Evolutionary conservation across 148 eudicot genomes (phyloP).

Genomic region (Salicornia ramosissima): DNA sequence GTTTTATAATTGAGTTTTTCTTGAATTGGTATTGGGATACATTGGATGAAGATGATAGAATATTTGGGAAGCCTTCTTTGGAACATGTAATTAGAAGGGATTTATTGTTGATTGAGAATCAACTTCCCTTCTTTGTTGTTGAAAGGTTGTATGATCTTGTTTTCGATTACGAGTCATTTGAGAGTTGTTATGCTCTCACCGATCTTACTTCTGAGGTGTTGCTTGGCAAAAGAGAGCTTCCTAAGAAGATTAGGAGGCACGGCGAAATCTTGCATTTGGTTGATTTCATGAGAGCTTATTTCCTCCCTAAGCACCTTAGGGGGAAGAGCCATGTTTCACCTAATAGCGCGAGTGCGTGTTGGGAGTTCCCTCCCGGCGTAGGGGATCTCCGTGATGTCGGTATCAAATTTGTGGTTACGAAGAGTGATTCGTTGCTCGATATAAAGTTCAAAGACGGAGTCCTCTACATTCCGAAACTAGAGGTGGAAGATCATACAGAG

Average conservation of each 20-base stretch:
- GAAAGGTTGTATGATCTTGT: slow-evolving; percentile 24
- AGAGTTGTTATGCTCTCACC: slow-evolving; percentile 7
- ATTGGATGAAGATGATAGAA: slow-evolving; percentile 25
- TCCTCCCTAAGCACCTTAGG: slow-evolving; percentile 20
- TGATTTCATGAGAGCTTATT: slow-evolving; percentile 27
- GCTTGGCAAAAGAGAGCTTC: slow-evolving; percentile 16
- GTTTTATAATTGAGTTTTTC: slow-evolving; percentile 35
- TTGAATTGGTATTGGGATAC: slow-evolving; percentile 31
- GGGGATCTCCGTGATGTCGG: slow-evolving; percentile 34
- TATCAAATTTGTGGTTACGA: slow-evolving; percentile 17
- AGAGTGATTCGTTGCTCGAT: slow-evolving; percentile 19
- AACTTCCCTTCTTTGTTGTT: slow-evolving; percentile 28
- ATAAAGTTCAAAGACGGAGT: slow-evolving; percentile 27
- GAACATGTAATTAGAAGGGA: slow-evolving; percentile 33
- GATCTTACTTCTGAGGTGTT: slow-evolving; percentile 27
- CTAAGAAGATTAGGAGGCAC: background rate
- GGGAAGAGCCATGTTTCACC: slow-evolving; percentile 2
- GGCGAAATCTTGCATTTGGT: slow-evolving; percentile 27
- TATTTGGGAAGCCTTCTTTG: slow-evolving; percentile 32
- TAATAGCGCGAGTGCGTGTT: slow-evolving; percentile 2
- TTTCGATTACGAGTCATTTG: slow-evolving; percentile 12
- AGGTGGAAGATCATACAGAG: slow-evolving; percentile 33
- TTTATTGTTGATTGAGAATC: slow-evolving; percentile 30
- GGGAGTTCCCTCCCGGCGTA: slow-evolving; percentile 33
- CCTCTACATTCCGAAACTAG: slow-evolving; percentile 29